Percentiles rank a stretch among this genome's conserved stretches.
Conservation (phyloP, 2,329 filamentous ascomycete genomes). For the Aspergillus phoenicis region DNA sequence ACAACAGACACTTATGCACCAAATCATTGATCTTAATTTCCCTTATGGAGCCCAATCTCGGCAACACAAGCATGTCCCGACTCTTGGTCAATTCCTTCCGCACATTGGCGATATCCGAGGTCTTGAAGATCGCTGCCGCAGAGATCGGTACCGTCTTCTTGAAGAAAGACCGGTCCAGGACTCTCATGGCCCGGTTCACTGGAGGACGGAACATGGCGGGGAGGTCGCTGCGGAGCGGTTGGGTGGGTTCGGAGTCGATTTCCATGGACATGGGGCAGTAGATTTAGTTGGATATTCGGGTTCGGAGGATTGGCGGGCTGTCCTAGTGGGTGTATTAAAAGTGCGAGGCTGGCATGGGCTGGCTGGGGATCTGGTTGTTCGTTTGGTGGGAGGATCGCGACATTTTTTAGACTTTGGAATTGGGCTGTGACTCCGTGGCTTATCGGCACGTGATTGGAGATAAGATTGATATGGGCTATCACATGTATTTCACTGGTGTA, state of each 20-base stretch:
- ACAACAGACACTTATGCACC: slow-evolving; percentile 42
- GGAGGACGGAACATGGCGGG: slow-evolving; percentile 72
- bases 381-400: neutral
- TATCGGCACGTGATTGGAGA: neutral
- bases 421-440: neutral
- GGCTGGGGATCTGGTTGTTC: neutral
- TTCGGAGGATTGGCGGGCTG: neutral
- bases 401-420: neutral
- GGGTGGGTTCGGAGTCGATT: slow-evolving; percentile 15
- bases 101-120: slow-evolving; percentile 72
- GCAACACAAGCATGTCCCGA: slow-evolving; percentile 66
- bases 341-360: neutral
- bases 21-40: slow-evolving; percentile 54
- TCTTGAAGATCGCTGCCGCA: slow-evolving; percentile 76
- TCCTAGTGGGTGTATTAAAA: neutral
- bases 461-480: neutral
- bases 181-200: slow-evolving; percentile 74
- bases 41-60: slow-evolving; percentile 65
- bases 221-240: slow-evolving; percentile 30
- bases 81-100: slow-evolving; percentile 67
- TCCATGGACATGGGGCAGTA: slow-evolving; percentile 18
- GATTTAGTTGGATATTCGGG: too few relatives aligned
- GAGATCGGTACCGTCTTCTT: slow-evolving; percentile 72
- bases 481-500: neutral
- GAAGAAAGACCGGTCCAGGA: slow-evolving; percentile 83